Evolutionary conservation across 306 rosid species (phyloP).

Genomic region (Parietaria judaica): DNA sequence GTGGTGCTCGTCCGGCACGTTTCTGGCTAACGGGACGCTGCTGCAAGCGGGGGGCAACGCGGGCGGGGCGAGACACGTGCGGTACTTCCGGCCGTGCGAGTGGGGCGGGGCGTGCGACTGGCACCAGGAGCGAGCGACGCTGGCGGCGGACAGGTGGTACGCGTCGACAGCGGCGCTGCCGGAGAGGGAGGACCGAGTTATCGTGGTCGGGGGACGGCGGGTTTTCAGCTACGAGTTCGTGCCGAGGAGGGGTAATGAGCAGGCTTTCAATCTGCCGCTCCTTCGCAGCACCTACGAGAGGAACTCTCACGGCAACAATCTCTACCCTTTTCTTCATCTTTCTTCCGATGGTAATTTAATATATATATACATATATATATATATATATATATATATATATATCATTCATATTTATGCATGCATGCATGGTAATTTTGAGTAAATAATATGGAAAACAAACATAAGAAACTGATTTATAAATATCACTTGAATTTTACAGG

Average conservation of each 20-base stretch:
- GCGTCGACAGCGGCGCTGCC: slow-evolving; percentile 53
- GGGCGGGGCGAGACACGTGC: slow-evolving; percentile 34
- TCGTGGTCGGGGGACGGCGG: slow-evolving; percentile 70
- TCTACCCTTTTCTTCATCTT: slow-evolving; percentile 77
- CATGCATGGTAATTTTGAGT: too few relatives aligned
- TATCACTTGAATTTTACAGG: background rate
- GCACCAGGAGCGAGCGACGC: slow-evolving; percentile 23
- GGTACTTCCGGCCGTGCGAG: slow-evolving; percentile 42
- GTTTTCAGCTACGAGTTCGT: slow-evolving; percentile 52
- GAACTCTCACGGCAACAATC: slow-evolving; percentile 40
- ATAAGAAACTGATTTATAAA: background rate
- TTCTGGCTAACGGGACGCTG: slow-evolving; percentile 64
- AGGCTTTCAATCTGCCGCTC: slow-evolving; percentile 47
- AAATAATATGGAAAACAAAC: too few relatives aligned
- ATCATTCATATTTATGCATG: too few relatives aligned
- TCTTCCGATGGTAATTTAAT: slow-evolving; percentile 44
- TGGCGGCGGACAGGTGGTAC: slow-evolving; percentile 62
- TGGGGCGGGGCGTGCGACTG: slow-evolving; percentile 44
- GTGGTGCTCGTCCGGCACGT: slow-evolving; percentile 85
- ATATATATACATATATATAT: too few relatives aligned
- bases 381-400: too few relatives aligned
- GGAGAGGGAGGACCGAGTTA: slow-evolving; percentile 40
- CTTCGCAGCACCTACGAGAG: slow-evolving; percentile 40
- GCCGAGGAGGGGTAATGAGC: slow-evolving; percentile 37
- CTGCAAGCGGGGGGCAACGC: slow-evolving; percentile 54